Percentiles rank a stretch among this genome's conserved stretches.
phyloP scores from a whole-genome alignment of 2,329 filamentous ascomycete genomes.

The Colletotrichum sp. region DNA sequence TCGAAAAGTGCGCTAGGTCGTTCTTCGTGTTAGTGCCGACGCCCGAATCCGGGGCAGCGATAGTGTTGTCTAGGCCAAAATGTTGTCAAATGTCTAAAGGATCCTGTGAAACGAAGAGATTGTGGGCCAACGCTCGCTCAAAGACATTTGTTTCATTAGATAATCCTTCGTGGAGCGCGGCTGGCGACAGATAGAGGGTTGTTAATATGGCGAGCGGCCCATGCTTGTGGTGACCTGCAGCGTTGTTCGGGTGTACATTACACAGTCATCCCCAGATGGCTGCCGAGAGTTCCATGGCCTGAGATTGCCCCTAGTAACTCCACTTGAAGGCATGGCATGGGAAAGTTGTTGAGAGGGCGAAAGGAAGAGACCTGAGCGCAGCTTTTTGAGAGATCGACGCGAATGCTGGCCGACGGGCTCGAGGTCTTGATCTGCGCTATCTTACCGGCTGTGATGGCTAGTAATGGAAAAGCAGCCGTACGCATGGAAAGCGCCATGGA shows the following conservation, averaged over 20 bases:
- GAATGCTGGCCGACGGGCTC: not conserved
- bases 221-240: not conserved
- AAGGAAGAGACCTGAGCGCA: slow-evolving; percentile 14
- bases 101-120: not conserved
- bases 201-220: not conserved
- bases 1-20: not conserved
- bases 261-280: not conserved
- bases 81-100: not conserved
- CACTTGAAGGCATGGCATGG: not conserved
- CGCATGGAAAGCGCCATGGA: not conserved
- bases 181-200: not conserved
- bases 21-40: not conserved
- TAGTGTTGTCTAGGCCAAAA: not conserved
- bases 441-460: slow-evolving; percentile 4
- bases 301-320: not conserved
- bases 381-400: not conserved
- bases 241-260: not conserved
- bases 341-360: not conserved
- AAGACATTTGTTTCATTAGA: slow-evolving; percentile 1
- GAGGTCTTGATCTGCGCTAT: not conserved
- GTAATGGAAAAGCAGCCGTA: not conserved
- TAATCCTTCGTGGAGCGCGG: not conserved
- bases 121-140: not conserved
- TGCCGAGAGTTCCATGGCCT: not conserved
- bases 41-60: not conserved